Conservation (phyloP, 352 stramenopile genomes). For the Globisporangium solare region DNA sequence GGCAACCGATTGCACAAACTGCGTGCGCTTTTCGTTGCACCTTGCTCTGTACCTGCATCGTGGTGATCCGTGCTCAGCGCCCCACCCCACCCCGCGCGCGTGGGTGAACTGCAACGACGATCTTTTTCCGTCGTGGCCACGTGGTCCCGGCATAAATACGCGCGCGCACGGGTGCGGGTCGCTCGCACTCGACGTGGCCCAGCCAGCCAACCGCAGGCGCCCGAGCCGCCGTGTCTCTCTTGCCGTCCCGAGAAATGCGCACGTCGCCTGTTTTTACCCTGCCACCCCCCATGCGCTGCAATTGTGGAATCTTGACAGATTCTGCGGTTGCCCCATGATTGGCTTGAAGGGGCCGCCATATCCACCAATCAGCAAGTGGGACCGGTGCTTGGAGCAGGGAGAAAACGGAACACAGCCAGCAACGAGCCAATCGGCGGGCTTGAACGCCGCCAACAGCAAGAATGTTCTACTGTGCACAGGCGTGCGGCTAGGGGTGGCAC, state of each 20-base stretch:
- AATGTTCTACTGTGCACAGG: slow-evolving; percentile 21
- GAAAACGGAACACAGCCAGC: background rate
- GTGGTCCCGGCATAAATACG: background rate
- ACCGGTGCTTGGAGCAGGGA: slow-evolving; percentile 4
- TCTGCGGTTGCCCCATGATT: background rate
- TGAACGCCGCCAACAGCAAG: slow-evolving; percentile 9
- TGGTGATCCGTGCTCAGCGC: no score
- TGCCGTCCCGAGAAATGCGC: background rate
- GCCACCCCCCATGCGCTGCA: background rate
- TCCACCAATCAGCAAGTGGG: slow-evolving; percentile 5
- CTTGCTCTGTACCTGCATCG: no score
- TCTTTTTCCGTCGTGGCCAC: background rate
- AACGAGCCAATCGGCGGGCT: background rate
- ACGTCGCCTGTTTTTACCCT: background rate
- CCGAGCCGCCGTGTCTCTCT: background rate
- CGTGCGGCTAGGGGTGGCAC: background rate
- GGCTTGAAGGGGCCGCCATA: background rate
- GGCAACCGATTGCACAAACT: no score
- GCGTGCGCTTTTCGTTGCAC: no score
- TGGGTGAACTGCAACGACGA: background rate
- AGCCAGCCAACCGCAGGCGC: background rate
- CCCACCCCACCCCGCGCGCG: no score
- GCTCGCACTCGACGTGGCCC: background rate
- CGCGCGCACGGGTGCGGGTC: background rate
- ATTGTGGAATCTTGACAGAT: slow-evolving; percentile 8